Percentiles rank a stretch among this genome's conserved stretches.
phyloP scores from a whole-genome alignment of 208 protist species.

The Leishmania arabica region DNA sequence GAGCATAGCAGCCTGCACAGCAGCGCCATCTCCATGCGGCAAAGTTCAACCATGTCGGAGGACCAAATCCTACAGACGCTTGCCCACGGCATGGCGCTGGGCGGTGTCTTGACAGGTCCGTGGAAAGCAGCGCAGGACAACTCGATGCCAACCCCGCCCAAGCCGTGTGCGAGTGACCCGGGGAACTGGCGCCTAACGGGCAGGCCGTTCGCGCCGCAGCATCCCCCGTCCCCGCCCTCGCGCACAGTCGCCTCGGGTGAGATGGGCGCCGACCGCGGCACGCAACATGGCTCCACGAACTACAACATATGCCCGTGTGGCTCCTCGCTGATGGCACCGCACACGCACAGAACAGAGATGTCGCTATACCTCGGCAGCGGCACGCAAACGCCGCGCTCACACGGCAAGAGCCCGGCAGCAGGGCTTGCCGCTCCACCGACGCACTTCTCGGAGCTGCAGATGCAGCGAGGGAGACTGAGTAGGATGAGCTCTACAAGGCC shows the following conservation, averaged over 20 bases:
- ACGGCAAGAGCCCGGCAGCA: background rate
- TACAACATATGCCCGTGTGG: background rate
- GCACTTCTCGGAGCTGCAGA: background rate
- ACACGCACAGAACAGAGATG: background rate
- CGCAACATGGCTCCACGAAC: background rate
- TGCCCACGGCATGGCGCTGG: conserved; percentile 38
- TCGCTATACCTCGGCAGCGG: background rate
- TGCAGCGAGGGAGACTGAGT: background rate
- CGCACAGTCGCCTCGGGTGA: conserved; percentile 1
- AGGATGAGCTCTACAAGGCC: background rate
- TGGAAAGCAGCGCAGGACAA: conserved; percentile 14
- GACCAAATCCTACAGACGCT: conserved; percentile 35
- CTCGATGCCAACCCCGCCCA: background rate
- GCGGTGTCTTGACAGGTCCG: conserved; percentile 2
- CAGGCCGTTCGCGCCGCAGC: background rate
- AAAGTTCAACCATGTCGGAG: conserved; percentile 20
- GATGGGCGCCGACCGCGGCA: background rate
- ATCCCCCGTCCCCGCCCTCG: background rate
- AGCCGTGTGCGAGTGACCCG: background rate
- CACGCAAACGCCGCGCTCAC: background rate
- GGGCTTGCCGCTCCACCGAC: background rate
- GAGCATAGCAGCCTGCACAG: conserved; percentile 14
- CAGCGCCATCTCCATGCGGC: conserved; percentile 19
- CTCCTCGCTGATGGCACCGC: background rate
- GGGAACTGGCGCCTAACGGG: background rate